Evolutionary conservation across 169 alveolate genomes (phyloP).

Genomic region (Eimeria falciformis): DNA sequence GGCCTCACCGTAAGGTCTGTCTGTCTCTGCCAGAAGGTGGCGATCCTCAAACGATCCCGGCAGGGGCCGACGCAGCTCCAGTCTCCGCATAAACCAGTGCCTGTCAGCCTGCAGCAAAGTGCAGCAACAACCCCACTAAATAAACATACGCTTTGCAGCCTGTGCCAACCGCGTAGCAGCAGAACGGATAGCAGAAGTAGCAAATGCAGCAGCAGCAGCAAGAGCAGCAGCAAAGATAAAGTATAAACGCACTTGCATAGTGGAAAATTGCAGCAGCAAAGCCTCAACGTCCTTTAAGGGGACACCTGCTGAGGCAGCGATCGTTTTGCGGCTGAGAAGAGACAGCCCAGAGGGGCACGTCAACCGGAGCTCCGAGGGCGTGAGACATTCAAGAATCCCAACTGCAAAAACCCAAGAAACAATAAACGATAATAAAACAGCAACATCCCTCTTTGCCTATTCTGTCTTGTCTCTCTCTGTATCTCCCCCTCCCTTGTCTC

Average conservation of each 20-base stretch:
- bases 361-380: neutral
- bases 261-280: slow-evolving; percentile 1
- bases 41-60: slow-evolving; percentile 45
- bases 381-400: neutral
- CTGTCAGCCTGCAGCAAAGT: slow-evolving; percentile 24
- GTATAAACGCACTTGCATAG: neutral
- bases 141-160: neutral
- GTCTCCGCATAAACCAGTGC: slow-evolving; percentile 50
- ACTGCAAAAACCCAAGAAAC: neutral
- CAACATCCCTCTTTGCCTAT: neutral
- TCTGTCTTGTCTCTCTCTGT: neutral
- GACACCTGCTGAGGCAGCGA: slow-evolving; percentile 7
- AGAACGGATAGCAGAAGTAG: neutral
- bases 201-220: neutral
- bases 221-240: neutral
- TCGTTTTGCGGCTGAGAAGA: neutral
- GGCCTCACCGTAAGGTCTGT: slow-evolving; percentile 49
- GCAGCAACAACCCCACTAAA: neutral
- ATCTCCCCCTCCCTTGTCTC: neutral
- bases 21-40: slow-evolving; percentile 54
- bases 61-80: slow-evolving; percentile 54
- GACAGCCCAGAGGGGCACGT: neutral
- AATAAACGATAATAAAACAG: no score
- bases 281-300: neutral
- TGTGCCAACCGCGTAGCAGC: neutral